A percentile compares a stretch with the other conserved stretches of the same genome.
Conservation (phyloP, 2,329 filamentous ascomycete species). For the Remersonia thermophila region DNA sequence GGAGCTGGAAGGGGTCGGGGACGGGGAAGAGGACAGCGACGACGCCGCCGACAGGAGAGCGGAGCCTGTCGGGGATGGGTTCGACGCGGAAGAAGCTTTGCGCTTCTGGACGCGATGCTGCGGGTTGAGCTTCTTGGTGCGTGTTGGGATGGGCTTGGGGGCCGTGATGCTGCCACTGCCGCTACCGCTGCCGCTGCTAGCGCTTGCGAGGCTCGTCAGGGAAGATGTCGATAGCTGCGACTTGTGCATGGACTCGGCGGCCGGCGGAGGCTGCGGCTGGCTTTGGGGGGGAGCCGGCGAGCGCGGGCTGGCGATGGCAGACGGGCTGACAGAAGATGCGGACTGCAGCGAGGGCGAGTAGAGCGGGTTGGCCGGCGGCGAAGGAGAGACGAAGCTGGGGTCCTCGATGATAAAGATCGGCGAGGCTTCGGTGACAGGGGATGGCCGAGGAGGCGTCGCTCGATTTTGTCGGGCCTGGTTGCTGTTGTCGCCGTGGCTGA, state of each 20-base stretch:
- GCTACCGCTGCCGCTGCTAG: too few relatives aligned
- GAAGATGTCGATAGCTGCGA: background rate
- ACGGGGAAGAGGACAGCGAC: conserved; percentile 17
- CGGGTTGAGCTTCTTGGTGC: conserved; percentile 16
- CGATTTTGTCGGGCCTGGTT: background rate
- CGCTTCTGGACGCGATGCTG: conserved; percentile 8
- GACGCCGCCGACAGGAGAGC: too few relatives aligned
- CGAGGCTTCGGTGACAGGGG: conserved; percentile 12
- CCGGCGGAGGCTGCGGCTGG: conserved; percentile 1
- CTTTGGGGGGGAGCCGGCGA: conserved; percentile 9
- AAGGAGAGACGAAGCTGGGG: conserved; percentile 20
- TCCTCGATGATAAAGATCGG: conserved; percentile 28
- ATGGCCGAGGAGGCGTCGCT: background rate
- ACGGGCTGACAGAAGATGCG: conserved; percentile 11
- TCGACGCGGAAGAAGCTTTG: conserved; percentile 16
- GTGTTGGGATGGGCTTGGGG: conserved; percentile 7
- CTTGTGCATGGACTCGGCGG: background rate
- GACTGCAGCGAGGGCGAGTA: conserved; percentile 13
- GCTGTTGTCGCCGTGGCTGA: background rate
- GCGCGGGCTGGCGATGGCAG: conserved; percentile 15
- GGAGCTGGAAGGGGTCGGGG: conserved; percentile 30
- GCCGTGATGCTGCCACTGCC: background rate
- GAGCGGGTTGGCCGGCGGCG: conserved; percentile 15
- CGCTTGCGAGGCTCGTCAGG: too few relatives aligned
- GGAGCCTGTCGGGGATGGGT: too few relatives aligned